phyloP scores from a whole-genome alignment of 2,329 filamentous ascomycete genomes.

The Claviceps sp. region DNA sequence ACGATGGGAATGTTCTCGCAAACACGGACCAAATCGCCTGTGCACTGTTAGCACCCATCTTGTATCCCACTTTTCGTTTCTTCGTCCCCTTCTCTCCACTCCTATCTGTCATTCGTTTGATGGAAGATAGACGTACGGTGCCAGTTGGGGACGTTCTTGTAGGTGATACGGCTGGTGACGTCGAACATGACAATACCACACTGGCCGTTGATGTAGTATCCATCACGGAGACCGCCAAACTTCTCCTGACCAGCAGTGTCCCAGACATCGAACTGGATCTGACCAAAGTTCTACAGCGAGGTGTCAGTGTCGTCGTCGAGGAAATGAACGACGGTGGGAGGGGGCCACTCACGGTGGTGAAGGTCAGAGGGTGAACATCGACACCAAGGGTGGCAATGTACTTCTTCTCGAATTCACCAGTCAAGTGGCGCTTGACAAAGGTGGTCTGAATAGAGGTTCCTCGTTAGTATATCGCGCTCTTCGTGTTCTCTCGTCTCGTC shows the following conservation, averaged over 20 bases:
- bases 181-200: slow-evolving; percentile 99
- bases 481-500: background rate
- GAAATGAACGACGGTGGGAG: slow-evolving; percentile 3
- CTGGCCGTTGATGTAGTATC: slow-evolving; percentile 99
- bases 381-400: slow-evolving; percentile 99
- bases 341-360: slow-evolving; percentile 72
- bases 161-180: slow-evolving; percentile 97
- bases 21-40: slow-evolving; percentile 94
- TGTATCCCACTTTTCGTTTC: background rate
- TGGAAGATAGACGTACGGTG: slow-evolving; percentile 59
- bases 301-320: slow-evolving; percentile 7
- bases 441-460: slow-evolving; percentile 57
- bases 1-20: slow-evolving; percentile 99
- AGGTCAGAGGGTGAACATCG: slow-evolving; percentile 95
- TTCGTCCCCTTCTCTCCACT: background rate
- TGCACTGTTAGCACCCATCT: slow-evolving; percentile 8
- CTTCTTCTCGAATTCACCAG: slow-evolving; percentile 99
- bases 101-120: background rate
- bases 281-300: slow-evolving; percentile 61
- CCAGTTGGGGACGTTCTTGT: slow-evolving; percentile 99
- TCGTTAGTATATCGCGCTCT: slow-evolving; percentile 2
- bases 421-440: slow-evolving; percentile 99
- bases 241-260: slow-evolving; percentile 99
- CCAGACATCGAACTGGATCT: slow-evolving; percentile 98
- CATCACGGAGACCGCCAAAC: slow-evolving; percentile 97